Evolutionary conservation across 225 moss, liverwort and hornwort species (phyloP), one percentile per base, ranked within the genome.

Genomic region (Ulota crispa): DNA sequence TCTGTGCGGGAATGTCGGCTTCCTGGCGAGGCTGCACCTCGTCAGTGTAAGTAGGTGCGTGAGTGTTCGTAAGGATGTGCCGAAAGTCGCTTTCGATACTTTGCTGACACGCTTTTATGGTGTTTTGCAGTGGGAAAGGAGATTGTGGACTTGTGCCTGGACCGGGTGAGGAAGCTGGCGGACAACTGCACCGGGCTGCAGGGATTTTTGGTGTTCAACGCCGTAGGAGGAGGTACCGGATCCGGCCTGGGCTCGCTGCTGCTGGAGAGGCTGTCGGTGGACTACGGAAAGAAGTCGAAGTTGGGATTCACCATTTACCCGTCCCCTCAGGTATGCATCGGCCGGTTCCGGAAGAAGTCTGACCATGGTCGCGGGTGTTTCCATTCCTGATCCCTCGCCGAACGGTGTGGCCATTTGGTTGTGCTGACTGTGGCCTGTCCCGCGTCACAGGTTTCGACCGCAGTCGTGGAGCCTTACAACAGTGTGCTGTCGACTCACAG

Each of bases 201-300:
- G 68, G 89, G 87, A 0, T 90, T 87, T 36, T 57, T 90, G 75
- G 89, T 90, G 8, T 90, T 90, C 26, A 87, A 90, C 52, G 87
- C 87, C 6, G 89, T 90, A 3, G 89, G 87, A 62, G 87, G 87
- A 81, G 89, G 87, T 23, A 87, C 85, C 10, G 90, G 90, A 36
- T 90, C 88, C 16, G 88, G 90, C 9, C 81, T 90, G 0, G 88
- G 88, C 11, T 90, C 88, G 0, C 84, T 90, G 26, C 41, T 90
- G 76, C 71, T 90, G 79, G 87, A 90, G 86, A 88, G 90, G 77
- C 72, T 90, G 3, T 88, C 90, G 21, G 90, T 90, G 0, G 90
- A 90, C 82, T 90, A 90, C 9, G 90, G 90, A 64, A 88, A 90
- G 85, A 90, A 90, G 81, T 90, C 90, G 21, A 90, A 90, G 79